Evolutionary conservation across 1,139 yeast genomes (phyloP), one percentile per base, ranked within the genome.

Genomic region (Blastobotrys petasosporus): DNA sequence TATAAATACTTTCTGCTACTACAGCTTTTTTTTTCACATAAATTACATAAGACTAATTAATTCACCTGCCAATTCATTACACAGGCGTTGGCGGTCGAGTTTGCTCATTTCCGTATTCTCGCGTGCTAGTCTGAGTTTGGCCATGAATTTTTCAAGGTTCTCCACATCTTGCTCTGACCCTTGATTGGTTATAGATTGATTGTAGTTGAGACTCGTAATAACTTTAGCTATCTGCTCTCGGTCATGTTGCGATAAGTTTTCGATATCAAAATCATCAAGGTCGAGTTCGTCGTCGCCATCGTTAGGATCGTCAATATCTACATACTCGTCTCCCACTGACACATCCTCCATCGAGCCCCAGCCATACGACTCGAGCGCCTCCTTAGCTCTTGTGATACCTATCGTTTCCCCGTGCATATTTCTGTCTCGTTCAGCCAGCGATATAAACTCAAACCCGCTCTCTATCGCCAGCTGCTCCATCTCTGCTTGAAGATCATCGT

Each of bases 61-160:
- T 39, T 58, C 60, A 25, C 54, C 54, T 1, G 63, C 64, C 17
- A 61, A 48, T 7, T 58, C 58, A 35, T 61, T 62, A 13, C 61
- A 54, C 31, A 60, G 50, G 34, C 49, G 47, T 38, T 51, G 51
- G 16, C 62, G 50, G 35, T 60, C 61, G 9, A 57, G 56, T 9
- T 57, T 49, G 10, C 56, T 38, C 40, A 60, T 47, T 3, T 45
- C 51, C 17, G 34, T 20, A 20, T 37, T 37, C 20, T 45, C 32
- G 30, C 32, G 32, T 10, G 49, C 45, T 8, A 39, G 10, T 13
- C 47, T 49, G 36, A 60, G 53, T 37, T 58, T 55, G 32, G 50
- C 48, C 47, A 59, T 51, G 28, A 61, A 53, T 35, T 44, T 41
- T 29, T 59, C 63, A 38, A 59, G 44, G 11, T 51, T 53, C 11